Evolutionary conservation across 352 stramenopile genomes (phyloP), one percentile per base, ranked within the genome.

Genomic region (Aphanomyces invadans): DNA sequence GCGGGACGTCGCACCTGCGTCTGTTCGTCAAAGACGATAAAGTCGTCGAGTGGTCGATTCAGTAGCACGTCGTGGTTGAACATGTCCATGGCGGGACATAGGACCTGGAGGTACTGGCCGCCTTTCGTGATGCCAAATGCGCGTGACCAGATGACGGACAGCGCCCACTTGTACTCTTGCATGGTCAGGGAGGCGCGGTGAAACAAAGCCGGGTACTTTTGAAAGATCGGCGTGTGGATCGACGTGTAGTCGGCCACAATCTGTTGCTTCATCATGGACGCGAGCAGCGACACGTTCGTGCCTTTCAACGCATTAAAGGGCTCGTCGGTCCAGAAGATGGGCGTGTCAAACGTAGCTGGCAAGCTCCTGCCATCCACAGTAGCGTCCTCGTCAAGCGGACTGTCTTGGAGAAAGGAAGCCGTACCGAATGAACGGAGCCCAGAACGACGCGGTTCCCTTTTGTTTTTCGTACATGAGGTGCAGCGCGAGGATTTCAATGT

Each of bases 91-190:
- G 74, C 75, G 0, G 83, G 83, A 57, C 80, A 87, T 64, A 91
- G 68, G 23, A 86, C 74, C 36, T 74, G 79, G 2, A 87, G 36
- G 48, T 85, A 84, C 31, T 72, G 71, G 21, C 54, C 63, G 1
- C 67, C 69, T 46, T 71, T 80, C 21, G 60, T 78, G 26, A 83
- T 70, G 36, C 79, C 78, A 71, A 90, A 90, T 3, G 83, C 79
- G 9, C 83, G 79, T 68, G 77, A 89, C 81, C 81, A 91, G 38
- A 91, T 86, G 59, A 87, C 81, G 54, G 72, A 77, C 73, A 91
- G 81, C 0, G 81, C 83, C 83, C 83, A 91, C 45, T 72, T 74
- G 67, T 91, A 91, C 62, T 91, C 79, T 7, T 80, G 54, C 15
- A 82, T 28, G 9, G 73, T 77, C 28, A 83, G 53, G 4, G 59